These are phyloP conservation scores for Apiospora aurea DNA, from an alignment of 2,329 filamentous ascomycete species.

Conservation along the genomic window DNA sequence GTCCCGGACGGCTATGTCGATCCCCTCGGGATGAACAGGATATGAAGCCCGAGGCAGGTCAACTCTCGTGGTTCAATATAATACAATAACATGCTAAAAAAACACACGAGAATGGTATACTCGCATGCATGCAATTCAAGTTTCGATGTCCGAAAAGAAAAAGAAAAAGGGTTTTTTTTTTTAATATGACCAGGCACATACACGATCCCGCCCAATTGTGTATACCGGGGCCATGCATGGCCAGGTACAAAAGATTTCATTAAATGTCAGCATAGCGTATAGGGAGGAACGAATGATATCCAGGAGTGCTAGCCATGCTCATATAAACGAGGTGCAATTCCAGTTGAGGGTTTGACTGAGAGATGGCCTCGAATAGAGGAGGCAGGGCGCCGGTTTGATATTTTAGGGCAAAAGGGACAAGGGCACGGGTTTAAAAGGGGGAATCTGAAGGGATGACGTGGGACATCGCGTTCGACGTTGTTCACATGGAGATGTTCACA, in stretches of 20 bases:
- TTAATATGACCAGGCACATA: background rate
- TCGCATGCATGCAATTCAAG: background rate
- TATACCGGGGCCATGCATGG: constrained; percentile 15
- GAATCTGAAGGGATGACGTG: background rate
- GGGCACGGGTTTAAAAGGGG: background rate
- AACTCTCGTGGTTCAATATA: background rate
- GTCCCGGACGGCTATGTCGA: constrained; percentile 52
- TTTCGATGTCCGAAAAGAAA: constrained; percentile 4
- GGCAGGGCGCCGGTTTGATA: background rate
- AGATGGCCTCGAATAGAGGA: background rate
- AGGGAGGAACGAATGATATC: constrained; percentile 17
- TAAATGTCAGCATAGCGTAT: constrained; percentile 23
- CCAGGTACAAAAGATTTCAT: background rate
- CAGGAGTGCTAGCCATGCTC: background rate
- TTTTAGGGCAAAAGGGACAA: background rate
- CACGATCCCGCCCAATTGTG: background rate
- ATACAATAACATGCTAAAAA: constrained; percentile 3
- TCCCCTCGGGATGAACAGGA: constrained; percentile 63
- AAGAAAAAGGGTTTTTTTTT: too few relatives aligned
- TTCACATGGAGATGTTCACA: background rate
- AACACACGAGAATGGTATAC: background rate
- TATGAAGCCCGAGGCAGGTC: constrained; percentile 41
- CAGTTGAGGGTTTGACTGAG: background rate
- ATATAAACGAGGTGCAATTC: background rate
- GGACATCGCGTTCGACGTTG: background rate